phyloP scores from a whole-genome alignment of 2,329 filamentous ascomycete genomes.

The Botrytis sinoallii region DNA sequence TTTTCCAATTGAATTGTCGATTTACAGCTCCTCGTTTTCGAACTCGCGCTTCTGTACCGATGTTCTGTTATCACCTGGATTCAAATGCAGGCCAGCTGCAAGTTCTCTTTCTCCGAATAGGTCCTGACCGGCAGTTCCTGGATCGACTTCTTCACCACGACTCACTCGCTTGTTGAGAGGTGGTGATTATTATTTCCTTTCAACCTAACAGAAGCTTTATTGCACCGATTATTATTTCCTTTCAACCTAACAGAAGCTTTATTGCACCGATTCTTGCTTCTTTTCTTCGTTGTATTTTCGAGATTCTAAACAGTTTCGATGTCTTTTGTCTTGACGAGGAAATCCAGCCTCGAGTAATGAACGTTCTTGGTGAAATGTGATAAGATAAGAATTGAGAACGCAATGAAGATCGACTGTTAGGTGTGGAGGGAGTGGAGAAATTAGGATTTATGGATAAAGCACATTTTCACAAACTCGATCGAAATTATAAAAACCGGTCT shows the following conservation, averaged over 20 bases:
- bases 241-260: not conserved
- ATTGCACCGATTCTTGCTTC: not conserved
- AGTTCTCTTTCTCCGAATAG: not conserved
- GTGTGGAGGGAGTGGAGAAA: slow-evolving; percentile 8
- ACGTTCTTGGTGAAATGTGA: not conserved
- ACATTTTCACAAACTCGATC: not conserved
- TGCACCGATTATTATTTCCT: not conserved
- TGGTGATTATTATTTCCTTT: not conserved
- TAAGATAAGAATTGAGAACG: slow-evolving; percentile 4
- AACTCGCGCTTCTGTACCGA: not conserved
- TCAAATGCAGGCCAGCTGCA: not conserved
- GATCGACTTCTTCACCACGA: not conserved
- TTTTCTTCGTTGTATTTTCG: not conserved
- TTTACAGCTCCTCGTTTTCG: slow-evolving; percentile 2
- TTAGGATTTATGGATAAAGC: slow-evolving; percentile 5
- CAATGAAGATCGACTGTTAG: not conserved
- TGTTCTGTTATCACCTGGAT: not conserved
- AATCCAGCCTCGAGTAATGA: slow-evolving; percentile 17
- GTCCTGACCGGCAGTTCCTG: slow-evolving; percentile 14
- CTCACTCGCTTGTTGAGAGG: not conserved
- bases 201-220: not conserved
- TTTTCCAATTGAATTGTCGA: slow-evolving; percentile 2
- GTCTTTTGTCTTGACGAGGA: slow-evolving; percentile 13
- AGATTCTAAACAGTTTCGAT: not conserved
- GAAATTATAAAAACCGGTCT: not conserved